These are phyloP conservation scores for Tolypocladium tundrense DNA, from an alignment of 2,329 filamentous ascomycete species.

Conservation along the genomic window DNA sequence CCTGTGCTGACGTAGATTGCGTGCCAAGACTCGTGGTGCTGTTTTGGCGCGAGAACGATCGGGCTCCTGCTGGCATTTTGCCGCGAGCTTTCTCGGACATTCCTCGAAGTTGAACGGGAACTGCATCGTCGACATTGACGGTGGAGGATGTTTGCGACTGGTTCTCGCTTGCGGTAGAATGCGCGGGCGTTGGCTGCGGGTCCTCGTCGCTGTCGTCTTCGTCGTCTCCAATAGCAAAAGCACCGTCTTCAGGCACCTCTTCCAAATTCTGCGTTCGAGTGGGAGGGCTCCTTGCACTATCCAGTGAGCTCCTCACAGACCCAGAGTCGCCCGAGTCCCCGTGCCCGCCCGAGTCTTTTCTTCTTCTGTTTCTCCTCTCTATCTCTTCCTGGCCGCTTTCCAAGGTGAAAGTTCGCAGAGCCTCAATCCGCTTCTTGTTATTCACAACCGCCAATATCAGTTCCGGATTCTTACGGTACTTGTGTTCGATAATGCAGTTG, in stretches of 20 bases:
- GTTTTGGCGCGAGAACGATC: slow-evolving; percentile 82
- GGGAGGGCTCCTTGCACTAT: slow-evolving; percentile 55
- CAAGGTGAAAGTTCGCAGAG: slow-evolving; percentile 75
- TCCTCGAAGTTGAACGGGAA: slow-evolving; percentile 72
- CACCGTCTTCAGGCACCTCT: slow-evolving; percentile 49
- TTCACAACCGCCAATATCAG: slow-evolving; percentile 71
- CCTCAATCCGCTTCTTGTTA: slow-evolving; percentile 75
- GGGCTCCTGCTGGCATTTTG: slow-evolving; percentile 79
- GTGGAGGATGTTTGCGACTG: slow-evolving; percentile 59
- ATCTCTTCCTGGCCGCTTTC: slow-evolving; percentile 90
- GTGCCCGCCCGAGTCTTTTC: slow-evolving; percentile 50
- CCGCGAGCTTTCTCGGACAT: slow-evolving; percentile 97
- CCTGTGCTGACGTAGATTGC: slow-evolving; percentile 47
- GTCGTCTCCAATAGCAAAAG: slow-evolving; percentile 86
- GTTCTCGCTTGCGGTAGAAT: slow-evolving; percentile 54
- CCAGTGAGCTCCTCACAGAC: slow-evolving; percentile 52
- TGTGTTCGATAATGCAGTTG: slow-evolving; percentile 82
- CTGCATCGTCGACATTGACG: slow-evolving; percentile 60
- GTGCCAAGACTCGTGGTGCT: slow-evolving; percentile 72
- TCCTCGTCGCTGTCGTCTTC: slow-evolving; percentile 52
- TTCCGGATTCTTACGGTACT: slow-evolving; percentile 70
- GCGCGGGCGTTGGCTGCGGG: slow-evolving; percentile 44
- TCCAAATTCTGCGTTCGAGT: slow-evolving; percentile 17
- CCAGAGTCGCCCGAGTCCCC: slow-evolving; percentile 37
- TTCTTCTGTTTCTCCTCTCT: slow-evolving; percentile 62